Conservation (phyloP, 2,329 filamentous ascomycete genomes). For the Clonostachys solani region DNA sequence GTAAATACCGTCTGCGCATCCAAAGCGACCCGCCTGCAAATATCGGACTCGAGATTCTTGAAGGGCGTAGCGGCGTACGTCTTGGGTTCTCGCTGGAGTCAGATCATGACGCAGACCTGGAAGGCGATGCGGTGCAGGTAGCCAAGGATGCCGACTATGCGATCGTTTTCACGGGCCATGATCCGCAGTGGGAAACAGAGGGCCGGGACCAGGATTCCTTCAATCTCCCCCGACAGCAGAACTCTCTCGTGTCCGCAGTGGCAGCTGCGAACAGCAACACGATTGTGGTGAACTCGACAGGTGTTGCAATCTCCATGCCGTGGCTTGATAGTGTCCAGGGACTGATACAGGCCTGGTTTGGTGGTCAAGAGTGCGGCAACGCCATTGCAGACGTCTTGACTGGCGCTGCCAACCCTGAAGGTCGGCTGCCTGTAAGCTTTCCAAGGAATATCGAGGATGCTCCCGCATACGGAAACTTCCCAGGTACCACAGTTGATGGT, state of each 20-base stretch:
- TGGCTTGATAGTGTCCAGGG: conserved; percentile 50
- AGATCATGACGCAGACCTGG: conserved; percentile 21
- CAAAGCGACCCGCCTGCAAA: conserved; percentile 17
- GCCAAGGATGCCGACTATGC: conserved; percentile 57
- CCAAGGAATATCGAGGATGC: conserved; percentile 55
- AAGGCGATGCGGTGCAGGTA: conserved; percentile 45
- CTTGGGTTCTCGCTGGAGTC: conserved; percentile 20
- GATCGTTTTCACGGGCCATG: conserved; percentile 51
- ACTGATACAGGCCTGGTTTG: conserved; percentile 63
- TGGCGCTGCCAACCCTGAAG: conserved; percentile 58
- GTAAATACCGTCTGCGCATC: conserved; percentile 16
- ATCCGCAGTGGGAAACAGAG: conserved; percentile 42
- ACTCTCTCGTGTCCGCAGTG: conserved; percentile 52
- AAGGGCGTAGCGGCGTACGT: conserved; percentile 18
- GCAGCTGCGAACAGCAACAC: conserved; percentile 53
- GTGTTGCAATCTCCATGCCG: conserved; percentile 54
- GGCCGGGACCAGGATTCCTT: conserved; percentile 67
- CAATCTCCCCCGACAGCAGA: conserved; percentile 56
- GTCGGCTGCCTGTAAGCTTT: conserved; percentile 60
- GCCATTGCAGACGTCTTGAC: conserved; percentile 62
- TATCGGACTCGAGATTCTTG: conserved; percentile 17
- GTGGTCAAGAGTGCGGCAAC: conserved; percentile 65
- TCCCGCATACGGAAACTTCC: conserved; percentile 58
- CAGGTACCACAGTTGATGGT: conserved; percentile 29
- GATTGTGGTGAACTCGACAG: conserved; percentile 59